Evolutionary conservation across 2,329 filamentous ascomycete genomes (phyloP).

Genomic region (Nemania serpens): DNA sequence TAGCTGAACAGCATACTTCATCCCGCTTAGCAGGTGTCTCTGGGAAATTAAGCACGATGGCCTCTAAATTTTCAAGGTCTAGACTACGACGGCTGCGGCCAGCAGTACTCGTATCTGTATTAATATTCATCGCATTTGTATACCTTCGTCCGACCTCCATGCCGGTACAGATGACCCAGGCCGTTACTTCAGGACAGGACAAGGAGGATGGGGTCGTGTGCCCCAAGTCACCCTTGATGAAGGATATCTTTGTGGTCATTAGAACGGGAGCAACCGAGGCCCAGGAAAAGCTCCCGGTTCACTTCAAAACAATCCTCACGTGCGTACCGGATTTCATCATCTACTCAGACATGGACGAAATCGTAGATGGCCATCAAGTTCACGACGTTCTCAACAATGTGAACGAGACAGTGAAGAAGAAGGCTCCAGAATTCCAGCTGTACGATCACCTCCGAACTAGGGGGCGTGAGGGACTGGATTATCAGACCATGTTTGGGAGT

Average conservation of each 20-base stretch:
- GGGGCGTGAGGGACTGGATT: conserved; percentile 33
- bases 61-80: conserved; percentile 18
- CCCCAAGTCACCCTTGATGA: conserved; percentile 25
- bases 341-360: conserved; percentile 33
- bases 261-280: conserved; percentile 29
- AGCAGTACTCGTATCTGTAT: conserved; percentile 10
- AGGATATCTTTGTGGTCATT: conserved; percentile 28
- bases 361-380: conserved; percentile 27
- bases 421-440: conserved; percentile 24
- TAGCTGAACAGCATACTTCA: background rate
- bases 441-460: conserved; percentile 30
- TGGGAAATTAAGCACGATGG: conserved; percentile 14
- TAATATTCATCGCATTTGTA: conserved; percentile 18
- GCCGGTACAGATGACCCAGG: background rate
- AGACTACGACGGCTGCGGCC: conserved; percentile 23
- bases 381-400: conserved; percentile 28
- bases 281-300: conserved; percentile 29
- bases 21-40: background rate
- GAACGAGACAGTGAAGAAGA: conserved; percentile 26
- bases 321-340: conserved; percentile 32
- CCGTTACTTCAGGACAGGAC: background rate
- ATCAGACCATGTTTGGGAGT: conserved; percentile 41
- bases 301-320: conserved; percentile 32
- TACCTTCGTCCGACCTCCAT: conserved; percentile 14
- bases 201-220: conserved; percentile 20